Base-by-base conservation (phyloP, 140 eudicot species). In the Cichorium intybus region DNA sequence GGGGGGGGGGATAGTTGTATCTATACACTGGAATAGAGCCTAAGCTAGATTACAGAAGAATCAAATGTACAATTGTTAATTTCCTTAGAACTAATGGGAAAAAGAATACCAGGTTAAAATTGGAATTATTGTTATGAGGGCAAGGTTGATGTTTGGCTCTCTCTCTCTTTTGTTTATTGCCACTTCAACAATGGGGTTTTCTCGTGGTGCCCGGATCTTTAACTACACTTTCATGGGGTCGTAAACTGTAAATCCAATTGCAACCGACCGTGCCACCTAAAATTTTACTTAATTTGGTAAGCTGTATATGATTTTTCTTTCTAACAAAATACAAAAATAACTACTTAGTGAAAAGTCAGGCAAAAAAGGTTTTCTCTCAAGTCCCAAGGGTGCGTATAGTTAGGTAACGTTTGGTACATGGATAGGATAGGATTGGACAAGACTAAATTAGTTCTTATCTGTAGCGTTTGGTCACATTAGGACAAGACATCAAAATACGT, bases 251-350 rank as follows among this genome's bases (percentile, higher is more conserved):
- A 92, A 92, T 50, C 99, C 97, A 52, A 92, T 88, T 20, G 99
- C 99, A 17, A 88, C 95, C 3, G 96, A 92, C 12, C 97, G 99
- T 24, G 88, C 99, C 72, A 88, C 99, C 99, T 92, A 80, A 51
- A 76, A 67, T 35, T 34, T 33, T 34, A 58, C 18, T 58, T 20
- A 22, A 31, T 37, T 4, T 7, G 4, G 12, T 37, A 37, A 37
- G 11, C 46, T 37, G 1, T 37, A 10, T 37, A 11, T n/a, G n/a
- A n/a, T n/a, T n/a, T n/a, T n/a, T n/a, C n/a, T n/a, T n/a, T n/a
- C n/a, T n/a, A n/a, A n/a, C n/a, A n/a, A n/a, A n/a, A n/a, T n/a
- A n/a, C n/a, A n/a, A n/a, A n/a, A n/a, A n/a, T n/a, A n/a, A n/a
- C n/a, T n/a, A n/a, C n/a, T n/a, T n/a, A n/a, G n/a, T n/a, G n/a